Conservation (phyloP, 129 eudicot genomes). For the Rutidosis leptorrhynchoides region DNA sequence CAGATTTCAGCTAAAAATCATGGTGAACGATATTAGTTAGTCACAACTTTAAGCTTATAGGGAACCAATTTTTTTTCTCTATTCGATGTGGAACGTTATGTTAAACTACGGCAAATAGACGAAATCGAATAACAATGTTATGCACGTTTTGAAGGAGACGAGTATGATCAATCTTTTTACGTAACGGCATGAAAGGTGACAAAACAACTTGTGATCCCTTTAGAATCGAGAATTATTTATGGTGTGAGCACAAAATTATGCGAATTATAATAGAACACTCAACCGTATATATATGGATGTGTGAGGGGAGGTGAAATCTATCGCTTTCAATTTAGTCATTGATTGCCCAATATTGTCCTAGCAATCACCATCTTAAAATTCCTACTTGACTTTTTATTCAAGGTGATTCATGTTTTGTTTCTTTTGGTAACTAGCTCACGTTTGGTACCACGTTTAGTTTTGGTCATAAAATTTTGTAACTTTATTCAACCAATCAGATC, state of each 20-base stretch:
- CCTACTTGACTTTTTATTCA: not conserved
- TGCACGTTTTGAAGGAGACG: not conserved
- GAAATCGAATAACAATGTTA: not conserved
- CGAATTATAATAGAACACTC: constrained; percentile 19
- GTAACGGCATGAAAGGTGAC: not conserved
- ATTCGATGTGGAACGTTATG: too few species aligned
- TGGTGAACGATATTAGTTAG: too few species aligned
- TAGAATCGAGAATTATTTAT: not conserved
- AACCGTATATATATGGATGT: constrained; percentile 6
- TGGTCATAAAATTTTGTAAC: too few species aligned
- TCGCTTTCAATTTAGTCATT: constrained; percentile 22
- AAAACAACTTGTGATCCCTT: constrained; percentile 14
- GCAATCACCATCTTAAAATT: not conserved
- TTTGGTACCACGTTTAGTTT: not conserved
- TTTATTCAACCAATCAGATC: too few species aligned
- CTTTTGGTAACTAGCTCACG: not conserved
- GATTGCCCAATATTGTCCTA: constrained; percentile 15
- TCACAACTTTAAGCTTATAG: too few species aligned
- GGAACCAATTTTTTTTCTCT: too few species aligned
- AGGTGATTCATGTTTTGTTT: not conserved
- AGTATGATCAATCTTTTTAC: not conserved
- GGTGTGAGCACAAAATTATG: constrained; percentile 25
- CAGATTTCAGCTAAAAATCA: too few species aligned
- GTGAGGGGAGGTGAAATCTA: constrained; percentile 13
- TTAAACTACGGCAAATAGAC: not conserved